Evolutionary conservation across 805 yeast species (phyloP), one percentile per base, ranked within the genome.

Genomic region (Candida incommunis): DNA sequence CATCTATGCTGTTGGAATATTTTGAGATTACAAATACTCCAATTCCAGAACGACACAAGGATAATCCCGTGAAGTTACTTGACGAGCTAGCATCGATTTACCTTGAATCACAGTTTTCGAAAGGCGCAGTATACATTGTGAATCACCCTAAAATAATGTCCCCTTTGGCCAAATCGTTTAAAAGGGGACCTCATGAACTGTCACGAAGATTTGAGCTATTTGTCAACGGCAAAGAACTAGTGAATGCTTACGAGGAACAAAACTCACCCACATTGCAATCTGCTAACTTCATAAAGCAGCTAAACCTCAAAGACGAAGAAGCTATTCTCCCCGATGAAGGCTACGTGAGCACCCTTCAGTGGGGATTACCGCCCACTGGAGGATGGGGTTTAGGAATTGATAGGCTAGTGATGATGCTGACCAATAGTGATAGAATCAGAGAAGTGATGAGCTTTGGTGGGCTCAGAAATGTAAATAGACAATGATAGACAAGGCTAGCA

Each of bases 371-470:
- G 2, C 98, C 98, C 1, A 90, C 96, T 2, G 97, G 95, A 2
- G 99, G 99, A 0, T 84, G 96, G 84, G 99, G 98, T 0, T 66
- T 94, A 48, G 99, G 99, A 0, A 71, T 92, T 20, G 99, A 92
- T 57, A 63, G 99, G 45, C 61, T 92, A 29, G 78, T 80, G 44
- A 86, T 90, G 96, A 61, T 85, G 18, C 64, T 90, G 25, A 71
- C 82, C 3, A 79, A 75, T 0, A 63, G 72, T 35, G 65, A 65
- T 20, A 67, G 95, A 23, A 87, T 92, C 16, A 90, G 81, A 44
- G 74, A 75, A 11, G 94, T 86, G 1, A 60, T 86, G 26, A 66
- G 81, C 0, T 86, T 86, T 62, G 95, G 95, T 0, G 74, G 74
- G 42, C 55, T 86, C 3, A 73, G 75, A 27, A 88, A 82, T 60